phyloP scores from a whole-genome alignment of 768 basidiomycete species.

The Stropharia rugosoannulata region DNA sequence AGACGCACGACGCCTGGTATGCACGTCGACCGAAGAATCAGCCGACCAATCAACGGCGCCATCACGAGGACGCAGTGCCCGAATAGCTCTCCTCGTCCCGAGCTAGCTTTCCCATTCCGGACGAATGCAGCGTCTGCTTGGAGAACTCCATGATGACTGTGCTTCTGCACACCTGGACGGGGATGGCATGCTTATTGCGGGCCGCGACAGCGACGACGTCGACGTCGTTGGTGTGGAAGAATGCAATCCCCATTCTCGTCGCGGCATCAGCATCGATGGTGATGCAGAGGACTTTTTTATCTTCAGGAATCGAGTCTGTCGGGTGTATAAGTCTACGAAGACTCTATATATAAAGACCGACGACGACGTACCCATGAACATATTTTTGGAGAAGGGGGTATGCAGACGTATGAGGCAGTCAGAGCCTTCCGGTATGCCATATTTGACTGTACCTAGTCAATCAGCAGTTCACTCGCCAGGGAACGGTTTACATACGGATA shows the following conservation, averaged over 20 bases:
- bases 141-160: constrained; percentile 17
- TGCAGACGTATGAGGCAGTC: constrained; percentile 24
- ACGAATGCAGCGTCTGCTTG: neutral
- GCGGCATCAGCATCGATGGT: constrained; percentile 19
- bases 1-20: too few species aligned
- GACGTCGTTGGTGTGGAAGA: constrained; percentile 15
- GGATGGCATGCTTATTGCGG: constrained; percentile 11
- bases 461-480: neutral
- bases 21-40: too few species aligned
- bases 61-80: too few species aligned
- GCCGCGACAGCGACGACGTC: constrained; percentile 16
- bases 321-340: neutral
- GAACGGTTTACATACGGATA: constrained; percentile 16
- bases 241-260: constrained; percentile 16
- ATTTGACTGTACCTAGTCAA: constrained; percentile 6
- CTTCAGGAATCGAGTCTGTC: constrained; percentile 14
- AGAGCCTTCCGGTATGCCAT: constrained; percentile 24
- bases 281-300: constrained; percentile 14
- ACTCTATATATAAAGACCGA: neutral
- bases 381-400: constrained; percentile 4
- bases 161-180: constrained; percentile 12
- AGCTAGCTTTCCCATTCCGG: neutral
- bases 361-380: constrained; percentile 10
- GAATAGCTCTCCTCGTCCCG: too few species aligned
- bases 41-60: too few species aligned